Evolutionary conservation across 345 rosid genomes (phyloP), one percentile per base, ranked within the genome.

Genomic region (Eucalyptus erythrocorys): DNA sequence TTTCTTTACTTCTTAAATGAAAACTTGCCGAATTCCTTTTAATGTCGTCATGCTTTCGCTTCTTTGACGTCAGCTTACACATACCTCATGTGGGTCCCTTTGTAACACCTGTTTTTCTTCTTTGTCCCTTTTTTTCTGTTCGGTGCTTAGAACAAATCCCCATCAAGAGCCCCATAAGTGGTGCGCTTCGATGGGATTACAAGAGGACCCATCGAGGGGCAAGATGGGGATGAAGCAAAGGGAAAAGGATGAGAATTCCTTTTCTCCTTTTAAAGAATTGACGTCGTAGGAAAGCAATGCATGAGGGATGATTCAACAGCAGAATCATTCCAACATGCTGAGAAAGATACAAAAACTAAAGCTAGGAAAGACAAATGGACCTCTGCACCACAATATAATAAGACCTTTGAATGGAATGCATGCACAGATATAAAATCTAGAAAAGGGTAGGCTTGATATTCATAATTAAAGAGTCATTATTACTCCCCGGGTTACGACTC

Each of bases 241-340:
- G 43, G 42, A 21, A 47, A 88, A 66, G 87, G 48, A 86, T 40
- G 76, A 68, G n/a, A 80, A 51, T 85, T 45, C 59, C 59, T 85
- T 85, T 51, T 50, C 61, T 86, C 45, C 37, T 86, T 86, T 53
- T 68, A 87, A 86, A 87, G 82, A 85, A 94, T 96, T 90, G 94
- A 96, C 98, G 98, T 96, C 90, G 97, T 91, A 91, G 90, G 92
- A 95, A 95, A 94, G 96, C 96, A 95, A 95, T 96, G 99, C 99
- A 97, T 98, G 99, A 93, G 88, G 89, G 85, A 92, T 91, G 89
- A 92, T 91, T 95, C 97, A 87, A 94, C 96, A 94, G 89, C 94
- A 92, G 94, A 94, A 95, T 92, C 93, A 94, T 94, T 92, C 93
- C 95, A 87, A 92, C 88, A 89, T 81, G 94, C 91, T 89, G 92